Evolutionary conservation across 164 flowering plant genomes (phyloP).

Genomic region (Warburgia ugandensis): DNA sequence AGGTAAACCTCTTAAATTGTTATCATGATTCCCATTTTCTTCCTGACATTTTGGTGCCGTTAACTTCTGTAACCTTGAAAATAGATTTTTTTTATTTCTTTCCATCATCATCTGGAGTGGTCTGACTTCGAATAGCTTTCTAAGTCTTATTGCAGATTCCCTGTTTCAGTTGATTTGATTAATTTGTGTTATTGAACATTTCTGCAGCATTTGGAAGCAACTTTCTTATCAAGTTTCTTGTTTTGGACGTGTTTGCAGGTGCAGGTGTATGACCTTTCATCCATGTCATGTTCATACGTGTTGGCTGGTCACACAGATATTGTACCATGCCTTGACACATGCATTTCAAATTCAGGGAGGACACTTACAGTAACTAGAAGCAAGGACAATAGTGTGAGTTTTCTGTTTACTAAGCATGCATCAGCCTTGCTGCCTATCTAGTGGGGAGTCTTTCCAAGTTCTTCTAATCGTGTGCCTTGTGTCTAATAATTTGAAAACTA

Average conservation of each 20-base stretch:
- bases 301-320: slow-evolving; percentile 77
- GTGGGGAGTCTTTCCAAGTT: no score
- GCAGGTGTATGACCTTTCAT: slow-evolving; percentile 67
- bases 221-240: slow-evolving; percentile 5
- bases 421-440: background rate
- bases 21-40: background rate
- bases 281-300: slow-evolving; percentile 90
- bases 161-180: background rate
- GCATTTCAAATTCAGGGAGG: slow-evolving; percentile 56
- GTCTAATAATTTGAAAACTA: no score
- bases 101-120: no score
- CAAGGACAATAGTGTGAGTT: slow-evolving; percentile 79
- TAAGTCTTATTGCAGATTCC: background rate
- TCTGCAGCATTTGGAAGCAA: background rate
- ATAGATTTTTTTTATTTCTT: no score
- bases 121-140: no score
- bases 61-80: no score
- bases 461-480: no score
- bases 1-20: slow-evolving; percentile 35
- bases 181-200: background rate
- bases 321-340: slow-evolving; percentile 78
- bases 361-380: slow-evolving; percentile 76
- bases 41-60: no score
- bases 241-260: slow-evolving; percentile 48
- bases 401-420: background rate